Conservation (phyloP, 1,284 basidiomycete genomes). For the Austroboletus novae-zelandiae region DNA sequence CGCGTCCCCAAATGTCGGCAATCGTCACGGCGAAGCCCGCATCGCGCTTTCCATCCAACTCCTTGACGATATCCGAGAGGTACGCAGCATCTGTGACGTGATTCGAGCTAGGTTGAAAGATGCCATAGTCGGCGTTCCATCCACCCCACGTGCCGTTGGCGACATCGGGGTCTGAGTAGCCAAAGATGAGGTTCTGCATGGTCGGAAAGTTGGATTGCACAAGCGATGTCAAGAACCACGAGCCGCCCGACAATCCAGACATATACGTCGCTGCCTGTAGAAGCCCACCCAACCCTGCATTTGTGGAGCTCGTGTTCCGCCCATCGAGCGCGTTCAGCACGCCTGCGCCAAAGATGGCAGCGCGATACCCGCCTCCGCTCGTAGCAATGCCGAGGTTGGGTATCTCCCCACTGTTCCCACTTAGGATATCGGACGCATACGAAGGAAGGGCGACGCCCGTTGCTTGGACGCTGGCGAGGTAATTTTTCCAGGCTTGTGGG, state of each 20-base stretch:
- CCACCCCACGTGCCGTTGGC: slow-evolving; percentile 29
- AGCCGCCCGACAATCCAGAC: slow-evolving; percentile 43
- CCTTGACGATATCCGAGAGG: slow-evolving; percentile 23
- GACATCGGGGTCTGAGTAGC: slow-evolving; percentile 19
- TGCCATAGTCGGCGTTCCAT: slow-evolving; percentile 34
- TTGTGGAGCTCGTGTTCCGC: slow-evolving; percentile 41
- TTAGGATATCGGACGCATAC: slow-evolving; percentile 38
- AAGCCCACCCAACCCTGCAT: slow-evolving; percentile 46
- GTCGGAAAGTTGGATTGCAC: slow-evolving; percentile 41
- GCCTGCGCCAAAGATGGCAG: slow-evolving; percentile 50
- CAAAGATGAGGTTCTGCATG: slow-evolving; percentile 38
- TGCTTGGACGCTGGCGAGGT: slow-evolving; percentile 35
- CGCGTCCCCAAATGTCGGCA: slow-evolving; percentile 34
- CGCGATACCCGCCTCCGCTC: slow-evolving; percentile 49
- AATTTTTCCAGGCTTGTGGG: slow-evolving; percentile 32
- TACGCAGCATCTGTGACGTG: slow-evolving; percentile 18
- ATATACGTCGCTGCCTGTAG: slow-evolving; percentile 48
- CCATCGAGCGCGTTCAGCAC: slow-evolving; percentile 49
- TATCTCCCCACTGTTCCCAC: slow-evolving; percentile 15
- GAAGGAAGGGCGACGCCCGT: slow-evolving; percentile 27
- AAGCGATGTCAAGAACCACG: slow-evolving; percentile 39
- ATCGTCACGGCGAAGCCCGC: slow-evolving; percentile 35
- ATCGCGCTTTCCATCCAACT: slow-evolving; percentile 33
- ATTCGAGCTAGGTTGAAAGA: slow-evolving; percentile 23
- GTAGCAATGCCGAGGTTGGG: slow-evolving; percentile 43